A percentile compares a stretch with the other conserved stretches of the same genome.
Evolutionary conservation across 2,329 filamentous ascomycete genomes (phyloP).

Genomic region (Calonectria multiphialidica): DNA sequence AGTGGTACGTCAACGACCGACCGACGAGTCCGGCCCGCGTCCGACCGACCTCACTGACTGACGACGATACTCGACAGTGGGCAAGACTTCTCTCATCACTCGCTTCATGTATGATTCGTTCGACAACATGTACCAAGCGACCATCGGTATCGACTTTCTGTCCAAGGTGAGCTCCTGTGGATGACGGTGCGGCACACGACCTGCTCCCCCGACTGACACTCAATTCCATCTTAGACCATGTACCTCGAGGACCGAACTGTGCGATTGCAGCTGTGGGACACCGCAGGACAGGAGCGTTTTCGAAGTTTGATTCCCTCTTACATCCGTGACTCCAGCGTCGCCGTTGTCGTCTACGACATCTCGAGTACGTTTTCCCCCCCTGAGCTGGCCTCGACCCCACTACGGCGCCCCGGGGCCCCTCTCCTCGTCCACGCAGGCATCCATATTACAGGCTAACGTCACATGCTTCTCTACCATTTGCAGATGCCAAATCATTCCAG

Average conservation of each 20-base stretch:
- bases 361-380: conserved; percentile 70
- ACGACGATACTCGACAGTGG: conserved; percentile 70
- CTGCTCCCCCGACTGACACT: conserved; percentile 30
- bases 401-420: conserved; percentile 19
- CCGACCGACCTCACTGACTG: conserved; percentile 37
- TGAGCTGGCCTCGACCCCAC: conserved; percentile 35
- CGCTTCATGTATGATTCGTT: conserved; percentile 99
- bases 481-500: conserved; percentile 94
- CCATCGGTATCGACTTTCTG: conserved; percentile 98
- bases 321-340: conserved; percentile 97
- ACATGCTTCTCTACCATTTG: not conserved
- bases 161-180: conserved; percentile 81
- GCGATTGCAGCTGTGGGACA: conserved; percentile 97
- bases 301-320: conserved; percentile 97
- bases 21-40: conserved; percentile 33
- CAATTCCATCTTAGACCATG: conserved; percentile 78
- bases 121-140: conserved; percentile 99
- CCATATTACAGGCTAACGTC: conserved; percentile 33
- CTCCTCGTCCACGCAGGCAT: conserved; percentile 19
- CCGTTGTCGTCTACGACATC: conserved; percentile 98
- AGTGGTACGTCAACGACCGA: conserved; percentile 77
- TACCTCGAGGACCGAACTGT: conserved; percentile 99
- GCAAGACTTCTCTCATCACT: conserved; percentile 98
- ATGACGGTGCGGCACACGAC: conserved; percentile 24
- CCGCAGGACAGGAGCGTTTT: conserved; percentile 96